Base-by-base conservation (phyloP, 2,329 filamentous ascomycete species). In the Botrytis deweyae region DNA sequence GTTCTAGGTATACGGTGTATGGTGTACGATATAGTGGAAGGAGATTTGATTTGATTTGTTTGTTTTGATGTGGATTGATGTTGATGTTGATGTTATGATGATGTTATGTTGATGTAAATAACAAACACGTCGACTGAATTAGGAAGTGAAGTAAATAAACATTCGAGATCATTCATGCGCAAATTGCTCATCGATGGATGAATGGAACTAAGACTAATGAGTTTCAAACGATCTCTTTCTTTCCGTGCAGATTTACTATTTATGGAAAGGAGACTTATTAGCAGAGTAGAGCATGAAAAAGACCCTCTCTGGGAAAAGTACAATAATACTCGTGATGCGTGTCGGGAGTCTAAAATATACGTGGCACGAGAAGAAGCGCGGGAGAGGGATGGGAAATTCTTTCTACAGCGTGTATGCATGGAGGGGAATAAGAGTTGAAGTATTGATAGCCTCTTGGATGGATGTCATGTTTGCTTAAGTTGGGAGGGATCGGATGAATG, bases 331-430 rank as follows among this genome's bases (percentile, higher is more conserved):
- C 42, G 29, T 66, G 20, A 49, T 66, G 42, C 29, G 44, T 66
- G 12, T 36, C 25, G 6, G 49, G 25, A 55, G 49, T n/a, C 14
- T 12, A 65, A 65, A 33, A 67, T 67, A 67, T 67, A 67, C 65
- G 46, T 67, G 46, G 65, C 65, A 67, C 65, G 14, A 20, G 36
- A 40, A 29, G 65, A 55, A 67, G 46, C 46, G 46, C 33, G 7
- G 3, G 44, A 22, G 46, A 18, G 22, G 33, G 18, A 40, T 67
- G 40, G 33, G 33, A 22, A n/a, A 20, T 20, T 40, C 14, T 29
- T 33, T 67, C 14, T 67, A 29, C 65, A 67, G 33, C 65, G 65
- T 67, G 44, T 10, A 66, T 66, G 64, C 33, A 52, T 38, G 33
- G 25, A 38, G 64, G 44, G 44, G 25, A 18, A n/a, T 55, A 29